Conservation (phyloP, 768 basidiomycete species). For the Mycena belliarum region DNA sequence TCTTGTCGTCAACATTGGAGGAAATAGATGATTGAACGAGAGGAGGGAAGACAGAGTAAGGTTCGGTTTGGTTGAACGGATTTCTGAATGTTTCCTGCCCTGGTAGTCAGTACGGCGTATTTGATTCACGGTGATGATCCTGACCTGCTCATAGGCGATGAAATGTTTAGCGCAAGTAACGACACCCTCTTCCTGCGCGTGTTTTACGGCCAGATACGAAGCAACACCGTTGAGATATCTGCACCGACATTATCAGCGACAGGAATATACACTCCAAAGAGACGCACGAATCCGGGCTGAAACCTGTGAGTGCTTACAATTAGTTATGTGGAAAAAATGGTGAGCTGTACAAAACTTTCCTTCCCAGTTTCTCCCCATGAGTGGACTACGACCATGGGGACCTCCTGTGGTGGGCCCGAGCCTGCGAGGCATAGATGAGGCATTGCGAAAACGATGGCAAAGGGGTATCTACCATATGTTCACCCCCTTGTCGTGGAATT, state of each 20-base stretch:
- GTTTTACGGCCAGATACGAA: conserved; percentile 5
- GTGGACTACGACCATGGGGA: conserved; percentile 1
- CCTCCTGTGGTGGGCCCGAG: conserved; percentile 11
- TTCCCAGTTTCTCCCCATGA: conserved; percentile 6
- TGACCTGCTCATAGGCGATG: conserved; percentile 7
- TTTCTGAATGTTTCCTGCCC: conserved; percentile 9
- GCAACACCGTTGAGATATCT: conserved; percentile 12
- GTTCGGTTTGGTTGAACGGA: not conserved
- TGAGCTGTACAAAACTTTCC: not conserved
- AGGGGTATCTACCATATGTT: conserved; percentile 6
- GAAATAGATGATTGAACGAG: conserved; percentile 9
- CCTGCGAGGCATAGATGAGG: not conserved
- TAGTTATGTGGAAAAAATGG: not conserved
- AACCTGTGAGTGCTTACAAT: conserved; percentile 3
- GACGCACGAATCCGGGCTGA: conserved; percentile 11
- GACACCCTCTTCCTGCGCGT: conserved; percentile 8
- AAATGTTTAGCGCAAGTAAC: conserved; percentile 13
- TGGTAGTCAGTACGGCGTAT: too few species aligned
- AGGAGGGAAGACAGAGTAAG: not conserved
- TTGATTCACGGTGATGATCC: not conserved
- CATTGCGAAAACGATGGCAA: not conserved
- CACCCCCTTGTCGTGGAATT: conserved; percentile 15
- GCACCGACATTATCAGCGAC: not conserved
- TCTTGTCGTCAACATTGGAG: conserved; percentile 12
- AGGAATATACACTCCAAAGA: not conserved